Evolutionary conservation across 208 protist species (phyloP).

Genomic region (Trypanosoma boissoni): DNA sequence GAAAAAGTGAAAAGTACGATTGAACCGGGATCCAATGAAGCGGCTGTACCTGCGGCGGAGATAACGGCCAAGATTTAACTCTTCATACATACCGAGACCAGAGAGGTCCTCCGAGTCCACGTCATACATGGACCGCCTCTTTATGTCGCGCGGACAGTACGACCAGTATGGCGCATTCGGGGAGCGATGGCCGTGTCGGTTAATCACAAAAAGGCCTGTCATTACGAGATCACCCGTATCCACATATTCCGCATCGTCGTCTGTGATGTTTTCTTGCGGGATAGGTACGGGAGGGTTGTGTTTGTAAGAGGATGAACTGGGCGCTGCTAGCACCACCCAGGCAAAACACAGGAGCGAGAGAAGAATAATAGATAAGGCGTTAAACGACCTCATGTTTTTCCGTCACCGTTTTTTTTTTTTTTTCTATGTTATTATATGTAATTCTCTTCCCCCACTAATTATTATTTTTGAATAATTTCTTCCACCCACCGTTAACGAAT

Average conservation of each 20-base stretch:
- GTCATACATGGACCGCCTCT: constrained; percentile 51
- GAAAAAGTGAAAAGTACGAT: constrained; percentile 75
- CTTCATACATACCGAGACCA: constrained; percentile 76
- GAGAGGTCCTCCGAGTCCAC: constrained; percentile 68
- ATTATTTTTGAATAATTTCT: no score
- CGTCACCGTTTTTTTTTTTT: no score
- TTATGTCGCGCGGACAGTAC: constrained; percentile 59
- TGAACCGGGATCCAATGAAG: constrained; percentile 71
- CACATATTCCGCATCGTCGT: constrained; percentile 31
- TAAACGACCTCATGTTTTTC: no score
- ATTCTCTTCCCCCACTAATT: no score
- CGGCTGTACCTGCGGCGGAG: constrained; percentile 46
- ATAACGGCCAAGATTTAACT: constrained; percentile 69
- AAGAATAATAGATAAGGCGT: no score
- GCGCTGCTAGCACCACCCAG: no score
- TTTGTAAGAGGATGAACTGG: no score
- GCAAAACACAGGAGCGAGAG: no score
- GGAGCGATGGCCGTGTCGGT: constrained; percentile 77
- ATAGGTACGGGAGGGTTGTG: no score
- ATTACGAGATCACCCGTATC: constrained; percentile 50
- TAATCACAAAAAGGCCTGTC: constrained; percentile 71
- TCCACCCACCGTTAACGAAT: no score
- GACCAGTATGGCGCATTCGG: constrained; percentile 79
- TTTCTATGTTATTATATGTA: no score
- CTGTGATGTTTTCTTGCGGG: no score